A percentile compares a stretch with the other conserved stretches of the same genome.
phyloP scores from a whole-genome alignment of 2,329 filamentous ascomycete species.

The Davidsoniella eucalypti region DNA sequence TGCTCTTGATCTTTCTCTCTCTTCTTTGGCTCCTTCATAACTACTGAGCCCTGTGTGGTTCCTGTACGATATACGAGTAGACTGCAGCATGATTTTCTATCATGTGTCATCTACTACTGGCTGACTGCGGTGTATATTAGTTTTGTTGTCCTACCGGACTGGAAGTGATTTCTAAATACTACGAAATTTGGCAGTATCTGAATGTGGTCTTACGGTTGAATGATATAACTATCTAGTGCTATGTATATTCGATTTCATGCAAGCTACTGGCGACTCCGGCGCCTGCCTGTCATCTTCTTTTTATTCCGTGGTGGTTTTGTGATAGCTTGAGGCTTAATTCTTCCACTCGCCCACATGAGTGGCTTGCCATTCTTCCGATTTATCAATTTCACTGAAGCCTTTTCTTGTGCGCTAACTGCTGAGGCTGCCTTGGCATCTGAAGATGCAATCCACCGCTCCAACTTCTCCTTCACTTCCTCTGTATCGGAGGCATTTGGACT shows the following conservation, averaged over 20 bases:
- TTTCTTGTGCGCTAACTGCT: not conserved
- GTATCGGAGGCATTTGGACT: not conserved
- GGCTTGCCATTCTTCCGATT: not conserved
- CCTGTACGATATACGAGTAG: too few species aligned
- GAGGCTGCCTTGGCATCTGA: constrained; percentile 3
- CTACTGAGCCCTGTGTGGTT: too few species aligned
- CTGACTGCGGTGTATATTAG: not conserved
- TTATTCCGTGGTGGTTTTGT: too few species aligned
- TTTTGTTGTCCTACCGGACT: not conserved
- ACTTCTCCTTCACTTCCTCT: constrained; percentile 3
- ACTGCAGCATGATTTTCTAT: too few species aligned
- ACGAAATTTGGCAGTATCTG: not conserved
- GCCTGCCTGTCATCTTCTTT: too few species aligned
- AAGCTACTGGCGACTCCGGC: not conserved
- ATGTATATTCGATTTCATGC: too few species aligned
- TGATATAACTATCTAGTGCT: too few species aligned
- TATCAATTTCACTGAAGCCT: not conserved
- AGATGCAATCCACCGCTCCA: constrained; percentile 3
- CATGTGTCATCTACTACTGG: too few species aligned
- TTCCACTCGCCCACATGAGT: not conserved
- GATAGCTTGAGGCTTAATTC: too few species aligned
- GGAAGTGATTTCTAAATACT: not conserved
- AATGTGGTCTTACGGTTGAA: too few species aligned
- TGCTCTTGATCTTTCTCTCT: not conserved
- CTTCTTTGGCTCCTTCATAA: not conserved